phyloP scores from a whole-genome alignment of 768 basidiomycete species.

The Pleurotus tuber-regium region DNA sequence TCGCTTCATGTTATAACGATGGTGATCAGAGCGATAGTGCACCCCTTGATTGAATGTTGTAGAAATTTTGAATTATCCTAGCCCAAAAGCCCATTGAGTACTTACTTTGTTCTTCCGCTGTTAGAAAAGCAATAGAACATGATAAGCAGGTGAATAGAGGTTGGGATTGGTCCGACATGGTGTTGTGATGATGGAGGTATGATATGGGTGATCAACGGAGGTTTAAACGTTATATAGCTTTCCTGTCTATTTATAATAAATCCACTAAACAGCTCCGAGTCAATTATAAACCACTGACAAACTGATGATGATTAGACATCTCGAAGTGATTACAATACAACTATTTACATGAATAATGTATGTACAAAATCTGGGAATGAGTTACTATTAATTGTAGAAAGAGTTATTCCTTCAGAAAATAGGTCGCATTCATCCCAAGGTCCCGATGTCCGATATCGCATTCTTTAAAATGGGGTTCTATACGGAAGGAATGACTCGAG shows the following conservation, averaged over 20 bases:
- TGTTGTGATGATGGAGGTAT: not conserved
- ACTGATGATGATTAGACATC: not conserved
- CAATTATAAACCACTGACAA: not conserved
- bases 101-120: constrained; percentile 82
- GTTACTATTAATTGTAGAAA: not conserved
- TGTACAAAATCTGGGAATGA: not conserved
- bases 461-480: not conserved
- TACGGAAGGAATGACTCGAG: not conserved
- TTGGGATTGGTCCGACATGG: constrained; percentile 11
- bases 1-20: constrained; percentile 98
- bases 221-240: too few species aligned
- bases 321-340: too few species aligned
- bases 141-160: constrained; percentile 83
- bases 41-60: too few species aligned
- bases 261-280: not conserved
- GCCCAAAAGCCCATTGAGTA: constrained; percentile 12
- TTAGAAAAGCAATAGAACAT: constrained; percentile 83
- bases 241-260: too few species aligned
- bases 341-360: not conserved
- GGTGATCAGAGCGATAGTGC: constrained; percentile 93
- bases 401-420: too few species aligned
- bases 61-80: constrained; percentile 11
- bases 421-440: not conserved
- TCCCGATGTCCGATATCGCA: not conserved
- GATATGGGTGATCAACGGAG: too few species aligned